Conservation (phyloP, 352 stramenopile genomes). For the Globisporangium alternatum region DNA sequence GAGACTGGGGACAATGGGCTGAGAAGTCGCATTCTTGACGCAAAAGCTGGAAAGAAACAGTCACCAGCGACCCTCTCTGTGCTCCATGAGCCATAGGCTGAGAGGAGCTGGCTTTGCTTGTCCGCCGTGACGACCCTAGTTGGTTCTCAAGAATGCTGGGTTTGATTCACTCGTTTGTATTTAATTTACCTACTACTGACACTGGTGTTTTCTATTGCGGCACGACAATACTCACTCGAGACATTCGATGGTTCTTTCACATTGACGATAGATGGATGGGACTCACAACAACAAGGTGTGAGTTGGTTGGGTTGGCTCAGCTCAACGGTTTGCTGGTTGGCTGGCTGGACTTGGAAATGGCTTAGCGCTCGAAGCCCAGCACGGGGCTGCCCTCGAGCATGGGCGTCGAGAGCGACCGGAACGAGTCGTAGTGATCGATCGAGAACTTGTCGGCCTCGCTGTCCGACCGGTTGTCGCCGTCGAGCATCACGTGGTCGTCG, state of each 20-base stretch:
- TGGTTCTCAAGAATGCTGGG: no score
- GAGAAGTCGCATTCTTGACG: no score
- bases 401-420: slow-evolving; percentile 50
- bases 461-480: slow-evolving; percentile 12
- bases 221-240: neutral
- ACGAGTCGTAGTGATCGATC: slow-evolving; percentile 52
- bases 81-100: no score
- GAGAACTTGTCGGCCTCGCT: slow-evolving; percentile 22
- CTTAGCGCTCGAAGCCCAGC: slow-evolving; percentile 16
- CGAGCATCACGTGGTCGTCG: neutral
- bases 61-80: no score
- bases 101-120: no score
- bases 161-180: no score
- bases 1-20: no score
- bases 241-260: neutral
- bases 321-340: neutral
- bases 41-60: no score
- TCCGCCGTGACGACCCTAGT: no score
- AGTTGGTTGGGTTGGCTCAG: neutral
- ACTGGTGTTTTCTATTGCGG: neutral
- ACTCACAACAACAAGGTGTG: neutral
- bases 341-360: neutral
- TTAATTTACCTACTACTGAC: neutral
- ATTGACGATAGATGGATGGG: neutral
- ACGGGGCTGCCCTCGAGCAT: slow-evolving; percentile 24